Evolutionary conservation across 75 land plant species (phyloP), one percentile per base, ranked within the genome.

Genomic region (Chamaecyparis obtusa): DNA sequence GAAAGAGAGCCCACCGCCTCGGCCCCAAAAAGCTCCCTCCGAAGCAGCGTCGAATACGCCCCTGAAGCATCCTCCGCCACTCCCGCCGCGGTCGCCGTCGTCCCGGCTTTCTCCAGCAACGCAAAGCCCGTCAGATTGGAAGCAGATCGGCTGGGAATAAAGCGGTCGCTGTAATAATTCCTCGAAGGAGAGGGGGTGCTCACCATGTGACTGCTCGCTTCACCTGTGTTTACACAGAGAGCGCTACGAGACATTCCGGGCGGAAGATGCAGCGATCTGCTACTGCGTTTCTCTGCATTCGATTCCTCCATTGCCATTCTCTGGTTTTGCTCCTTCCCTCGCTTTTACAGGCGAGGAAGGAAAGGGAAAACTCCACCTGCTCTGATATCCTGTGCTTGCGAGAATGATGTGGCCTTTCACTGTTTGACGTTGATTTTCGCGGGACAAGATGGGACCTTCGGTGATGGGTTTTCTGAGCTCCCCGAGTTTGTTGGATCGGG

Each of bases 131-230:
- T 90, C 9, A 98, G 94, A 90, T 96, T 91, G 21, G 99, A 98
- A 24, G 95, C 92, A 1, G 99, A 91, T 86, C 99, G 86, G 92
- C 99, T 96, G 16, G 99, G 99, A 30, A 98, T 98, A 90, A 98
- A 98, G 9, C 99, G 82, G 80, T 98, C 99, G 83, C 99, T 94
- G 90, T 97, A 98, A 5, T 93, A 89, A 30, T 91, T 87, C 56
- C 93, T 89, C 14, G 93, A 89, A 1, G 95, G 91, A 0, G 93
- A 89, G 2, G 96, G 85, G 17, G n/a, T 44, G 71, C 75, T 35
- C 74, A 17, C 39, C 44, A 17, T 36, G 82, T 0, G 60, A 55
- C 5, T 85, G 41, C 60, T 88, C 88, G 91, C 85, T 72, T 88
- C 35, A 56, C 46, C 55, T 0, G 83, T 81, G 83, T 41, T 81